phyloP scores from a whole-genome alignment of 257 asterid species.

The Plectranthus barbatus region DNA sequence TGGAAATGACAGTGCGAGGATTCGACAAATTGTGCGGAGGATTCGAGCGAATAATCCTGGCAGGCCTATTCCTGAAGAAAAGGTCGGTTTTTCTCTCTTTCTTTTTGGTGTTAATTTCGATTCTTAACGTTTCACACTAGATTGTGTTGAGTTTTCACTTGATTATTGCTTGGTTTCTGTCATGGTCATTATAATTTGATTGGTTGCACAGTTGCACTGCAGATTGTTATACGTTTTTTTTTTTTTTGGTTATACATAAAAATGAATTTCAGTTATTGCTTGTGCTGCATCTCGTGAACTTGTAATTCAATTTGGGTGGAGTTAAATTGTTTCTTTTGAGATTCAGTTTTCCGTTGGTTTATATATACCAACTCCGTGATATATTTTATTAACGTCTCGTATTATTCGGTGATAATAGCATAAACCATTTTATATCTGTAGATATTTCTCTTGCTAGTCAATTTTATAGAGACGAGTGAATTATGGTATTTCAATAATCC shows the following conservation, averaged over 20 bases:
- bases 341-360: too few relatives aligned
- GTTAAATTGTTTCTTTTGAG: not conserved
- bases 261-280: not conserved
- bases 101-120: too few relatives aligned
- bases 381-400: not conserved
- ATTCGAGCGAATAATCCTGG: conserved; percentile 73
- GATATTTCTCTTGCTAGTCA: too few relatives aligned
- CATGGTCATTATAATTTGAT: not conserved
- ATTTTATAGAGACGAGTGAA: too few relatives aligned
- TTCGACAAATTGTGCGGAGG: conserved; percentile 43
- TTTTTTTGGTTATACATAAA: not conserved
- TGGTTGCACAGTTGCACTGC: too few relatives aligned
- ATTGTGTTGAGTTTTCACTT: not conserved
- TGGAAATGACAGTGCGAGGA: conserved; percentile 48
- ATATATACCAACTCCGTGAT: not conserved
- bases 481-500: too few relatives aligned
- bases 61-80: conserved; percentile 45
- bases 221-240: not conserved
- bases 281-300: not conserved
- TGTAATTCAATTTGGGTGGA: not conserved
- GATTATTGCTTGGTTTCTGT: not conserved
- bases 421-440: too few relatives aligned
- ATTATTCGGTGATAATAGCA: not conserved
- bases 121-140: not conserved
- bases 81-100: conserved; percentile 40